phyloP scores from a whole-genome alignment of 495 filamentous ascomycete species.

The Alectoria sarmentosa region DNA sequence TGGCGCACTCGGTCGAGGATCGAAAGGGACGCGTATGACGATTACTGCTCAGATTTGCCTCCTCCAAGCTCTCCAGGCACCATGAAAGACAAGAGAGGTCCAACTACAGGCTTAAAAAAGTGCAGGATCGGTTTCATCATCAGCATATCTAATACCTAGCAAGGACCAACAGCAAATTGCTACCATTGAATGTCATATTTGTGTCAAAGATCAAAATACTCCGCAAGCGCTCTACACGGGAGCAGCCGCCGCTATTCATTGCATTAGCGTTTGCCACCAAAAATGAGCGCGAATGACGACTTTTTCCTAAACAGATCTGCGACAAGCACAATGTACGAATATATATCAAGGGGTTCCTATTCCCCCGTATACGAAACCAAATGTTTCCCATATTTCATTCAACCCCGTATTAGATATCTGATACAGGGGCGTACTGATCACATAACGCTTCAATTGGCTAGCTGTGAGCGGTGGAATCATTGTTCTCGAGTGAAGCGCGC shows the following conservation, averaged over 20 bases:
- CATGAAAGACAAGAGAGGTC: no score
- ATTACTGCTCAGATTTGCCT: no score
- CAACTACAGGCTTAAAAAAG: no score
- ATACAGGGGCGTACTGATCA: neutral
- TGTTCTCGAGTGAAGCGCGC: slow-evolving; percentile 1
- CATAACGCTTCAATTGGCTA: slow-evolving; percentile 6
- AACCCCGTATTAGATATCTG: neutral
- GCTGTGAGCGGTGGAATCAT: neutral
- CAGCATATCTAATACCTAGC: neutral
- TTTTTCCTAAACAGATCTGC: neutral
- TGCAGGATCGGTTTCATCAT: neutral
- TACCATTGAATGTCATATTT: no score
- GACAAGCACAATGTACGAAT: neutral
- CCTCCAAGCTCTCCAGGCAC: neutral
- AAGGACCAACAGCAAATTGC: neutral
- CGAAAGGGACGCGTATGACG: no score
- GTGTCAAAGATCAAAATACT: slow-evolving; percentile 6
- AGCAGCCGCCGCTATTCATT: slow-evolving; percentile 11
- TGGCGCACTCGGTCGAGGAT: neutral
- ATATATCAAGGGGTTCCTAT: slow-evolving; percentile 1
- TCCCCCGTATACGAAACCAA: neutral
- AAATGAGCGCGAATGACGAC: slow-evolving; percentile 13
- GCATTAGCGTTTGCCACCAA: slow-evolving; percentile 5
- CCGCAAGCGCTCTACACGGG: neutral
- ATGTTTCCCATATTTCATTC: neutral